Evolutionary conservation across 2,329 filamentous ascomycete genomes (phyloP).

Genomic region (Fusarium abutilonis): DNA sequence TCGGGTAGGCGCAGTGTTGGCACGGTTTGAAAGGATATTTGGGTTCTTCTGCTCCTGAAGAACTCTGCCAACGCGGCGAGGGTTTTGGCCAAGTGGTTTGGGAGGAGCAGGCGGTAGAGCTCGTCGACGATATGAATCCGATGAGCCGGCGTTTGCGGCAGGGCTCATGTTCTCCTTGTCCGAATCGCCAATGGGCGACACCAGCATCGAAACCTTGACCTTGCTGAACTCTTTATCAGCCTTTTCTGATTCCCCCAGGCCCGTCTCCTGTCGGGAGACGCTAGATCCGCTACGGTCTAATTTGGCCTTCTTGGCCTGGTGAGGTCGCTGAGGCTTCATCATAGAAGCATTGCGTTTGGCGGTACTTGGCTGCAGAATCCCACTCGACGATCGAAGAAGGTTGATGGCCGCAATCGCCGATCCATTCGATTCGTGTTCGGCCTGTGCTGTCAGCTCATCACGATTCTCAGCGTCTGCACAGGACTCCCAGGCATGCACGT

Average conservation of each 20-base stretch:
- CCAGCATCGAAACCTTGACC: constrained; percentile 54
- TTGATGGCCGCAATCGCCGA: constrained; percentile 85
- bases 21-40: constrained; percentile 49
- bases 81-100: constrained; percentile 44
- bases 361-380: constrained; percentile 63
- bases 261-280: constrained; percentile 66
- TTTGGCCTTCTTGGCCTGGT: constrained; percentile 69
- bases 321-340: constrained; percentile 46
- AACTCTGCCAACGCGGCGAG: constrained; percentile 55
- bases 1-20: constrained; percentile 55
- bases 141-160: constrained; percentile 58
- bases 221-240: constrained; percentile 44
- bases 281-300: constrained; percentile 70
- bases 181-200: constrained; percentile 68
- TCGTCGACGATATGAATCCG: constrained; percentile 46
- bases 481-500: constrained; percentile 91
- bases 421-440: constrained; percentile 81
- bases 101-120: constrained; percentile 50
- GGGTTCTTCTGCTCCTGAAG: constrained; percentile 54
- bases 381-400: constrained; percentile 76
- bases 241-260: constrained; percentile 44
- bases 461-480: constrained; percentile 84
- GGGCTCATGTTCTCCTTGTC: constrained; percentile 94
- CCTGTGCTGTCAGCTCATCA: constrained; percentile 81
- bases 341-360: constrained; percentile 71